Evolutionary conservation across 164 flowering plant species (phyloP).

Genomic region (Paratinospora sagittata): DNA sequence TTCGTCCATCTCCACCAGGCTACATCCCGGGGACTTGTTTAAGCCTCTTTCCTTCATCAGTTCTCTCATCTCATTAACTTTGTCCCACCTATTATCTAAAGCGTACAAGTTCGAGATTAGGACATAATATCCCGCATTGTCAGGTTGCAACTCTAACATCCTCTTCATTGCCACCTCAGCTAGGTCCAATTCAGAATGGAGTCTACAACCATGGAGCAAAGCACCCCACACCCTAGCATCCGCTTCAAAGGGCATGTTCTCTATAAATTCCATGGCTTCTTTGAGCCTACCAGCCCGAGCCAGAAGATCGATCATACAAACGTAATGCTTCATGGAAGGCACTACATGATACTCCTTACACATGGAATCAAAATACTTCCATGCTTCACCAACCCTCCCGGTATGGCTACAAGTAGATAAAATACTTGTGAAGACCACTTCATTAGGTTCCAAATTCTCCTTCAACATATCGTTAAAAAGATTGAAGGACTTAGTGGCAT

Average conservation of each 20-base stretch:
- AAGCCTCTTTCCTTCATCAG: too few relatives aligned
- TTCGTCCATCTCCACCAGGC: too few relatives aligned
- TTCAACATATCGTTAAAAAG: constrained; percentile 51
- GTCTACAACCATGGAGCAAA: constrained; percentile 67
- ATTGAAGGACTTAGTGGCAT: constrained; percentile 34
- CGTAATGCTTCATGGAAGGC: constrained; percentile 68
- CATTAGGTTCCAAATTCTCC: constrained; percentile 48
- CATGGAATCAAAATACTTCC: constrained; percentile 48
- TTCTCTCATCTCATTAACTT: too few relatives aligned
- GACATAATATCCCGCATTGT: constrained; percentile 52
- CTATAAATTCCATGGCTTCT: constrained; percentile 59
- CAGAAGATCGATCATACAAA: constrained; percentile 69
- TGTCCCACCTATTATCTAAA: too few relatives aligned
- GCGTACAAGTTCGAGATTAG: constrained; percentile 42
- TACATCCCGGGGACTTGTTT: too few relatives aligned
- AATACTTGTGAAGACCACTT: constrained; percentile 49
- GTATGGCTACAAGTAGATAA: constrained; percentile 68
- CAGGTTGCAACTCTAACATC: constrained; percentile 54
- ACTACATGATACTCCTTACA: constrained; percentile 33
- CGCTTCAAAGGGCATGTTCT: constrained; percentile 51
- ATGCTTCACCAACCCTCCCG: constrained; percentile 66
- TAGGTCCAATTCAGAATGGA: constrained; percentile 55
- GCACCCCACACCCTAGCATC: constrained; percentile 50
- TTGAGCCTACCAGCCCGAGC: constrained; percentile 64
- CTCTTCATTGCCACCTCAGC: constrained; percentile 48